These are phyloP conservation scores for Hansenula anomala DNA, from an alignment of 1,139 yeast genomes.

Conservation along the genomic window DNA sequence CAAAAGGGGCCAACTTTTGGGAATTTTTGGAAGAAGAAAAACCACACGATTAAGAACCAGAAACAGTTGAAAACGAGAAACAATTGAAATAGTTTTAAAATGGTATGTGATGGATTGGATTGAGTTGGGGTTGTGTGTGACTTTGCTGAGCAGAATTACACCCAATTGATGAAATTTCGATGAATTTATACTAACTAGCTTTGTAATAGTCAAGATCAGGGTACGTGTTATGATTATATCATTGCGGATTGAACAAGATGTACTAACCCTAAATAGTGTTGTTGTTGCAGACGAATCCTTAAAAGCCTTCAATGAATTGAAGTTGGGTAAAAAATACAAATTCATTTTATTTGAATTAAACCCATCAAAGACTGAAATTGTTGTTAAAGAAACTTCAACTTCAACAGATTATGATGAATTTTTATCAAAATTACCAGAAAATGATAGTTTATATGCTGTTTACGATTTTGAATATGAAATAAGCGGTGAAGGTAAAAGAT, in stretches of 20 bases:
- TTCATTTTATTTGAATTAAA: constrained; percentile 77
- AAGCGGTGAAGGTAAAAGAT: constrained; percentile 89
- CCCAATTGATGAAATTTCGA: not conserved
- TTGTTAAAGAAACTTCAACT: constrained; percentile 80
- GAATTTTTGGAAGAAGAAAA: too few relatives aligned
- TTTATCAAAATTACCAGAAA: constrained; percentile 85
- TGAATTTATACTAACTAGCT: constrained; percentile 4
- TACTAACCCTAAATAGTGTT: constrained; percentile 45
- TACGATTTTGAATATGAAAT: constrained; percentile 95
- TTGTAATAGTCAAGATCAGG: constrained; percentile 57
- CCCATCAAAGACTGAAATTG: constrained; percentile 82
- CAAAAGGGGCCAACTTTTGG: too few relatives aligned
- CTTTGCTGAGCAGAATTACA: too few relatives aligned
- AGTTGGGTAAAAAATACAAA: constrained; percentile 88
- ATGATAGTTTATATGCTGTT: constrained; percentile 93
- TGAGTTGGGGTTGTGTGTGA: not conserved
- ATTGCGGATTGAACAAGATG: not conserved
- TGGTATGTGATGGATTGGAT: not conserved
- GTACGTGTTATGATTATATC: constrained; percentile 43
- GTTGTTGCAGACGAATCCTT: constrained; percentile 94
- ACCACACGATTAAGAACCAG: too few relatives aligned
- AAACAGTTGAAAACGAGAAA: too few relatives aligned
- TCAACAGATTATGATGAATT: constrained; percentile 76
- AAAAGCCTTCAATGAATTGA: constrained; percentile 89
- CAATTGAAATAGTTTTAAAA: too few relatives aligned